Percentiles rank a stretch among this genome's conserved stretches.
Evolutionary conservation across 257 asterid genomes (phyloP).

Genomic region (Verbena officinalis): DNA sequence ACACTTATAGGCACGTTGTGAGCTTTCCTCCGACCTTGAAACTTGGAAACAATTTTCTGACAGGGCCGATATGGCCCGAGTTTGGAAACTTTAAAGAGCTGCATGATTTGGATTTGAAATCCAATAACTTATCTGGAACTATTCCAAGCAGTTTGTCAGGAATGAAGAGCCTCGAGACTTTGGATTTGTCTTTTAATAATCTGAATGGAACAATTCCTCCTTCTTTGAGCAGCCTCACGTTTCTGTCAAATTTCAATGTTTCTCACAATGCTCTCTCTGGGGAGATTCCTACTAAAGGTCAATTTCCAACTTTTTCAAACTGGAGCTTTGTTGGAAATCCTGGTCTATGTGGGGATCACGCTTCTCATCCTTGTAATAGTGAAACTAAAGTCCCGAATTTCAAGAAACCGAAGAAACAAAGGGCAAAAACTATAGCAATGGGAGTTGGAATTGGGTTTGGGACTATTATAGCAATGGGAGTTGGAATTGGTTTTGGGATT

Average conservation of each 20-base stretch:
- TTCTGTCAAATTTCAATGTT: conserved; percentile 62
- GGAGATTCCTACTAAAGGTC: conserved; percentile 57
- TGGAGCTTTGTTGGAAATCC: conserved; percentile 76
- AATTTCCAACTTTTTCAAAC: conserved; percentile 56
- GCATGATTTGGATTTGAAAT: conserved; percentile 64
- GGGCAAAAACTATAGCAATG: conserved; percentile 44
- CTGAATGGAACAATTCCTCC: conserved; percentile 64
- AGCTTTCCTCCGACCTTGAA: conserved; percentile 73
- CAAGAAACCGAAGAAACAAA: conserved; percentile 30
- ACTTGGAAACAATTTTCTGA: conserved; percentile 65
- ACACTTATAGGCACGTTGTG: conserved; percentile 51
- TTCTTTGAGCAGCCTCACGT: conserved; percentile 55
- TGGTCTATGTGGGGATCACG: conserved; percentile 62
- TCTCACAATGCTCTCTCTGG: conserved; percentile 70
- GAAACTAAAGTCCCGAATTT: conserved; percentile 22
- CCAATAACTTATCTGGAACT: conserved; percentile 62
- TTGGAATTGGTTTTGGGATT: conserved; percentile 60
- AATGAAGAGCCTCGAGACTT: conserved; percentile 61
- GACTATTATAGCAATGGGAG: conserved; percentile 48
- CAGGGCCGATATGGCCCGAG: conserved; percentile 74
- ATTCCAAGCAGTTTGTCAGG: conserved; percentile 61
- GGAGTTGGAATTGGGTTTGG: conserved; percentile 65
- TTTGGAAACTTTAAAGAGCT: conserved; percentile 67
- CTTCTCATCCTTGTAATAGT: conserved; percentile 37
- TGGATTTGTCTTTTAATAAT: conserved; percentile 72